phyloP scores from a whole-genome alignment of 768 basidiomycete genomes.

The Dentipellis fragilis region DNA sequence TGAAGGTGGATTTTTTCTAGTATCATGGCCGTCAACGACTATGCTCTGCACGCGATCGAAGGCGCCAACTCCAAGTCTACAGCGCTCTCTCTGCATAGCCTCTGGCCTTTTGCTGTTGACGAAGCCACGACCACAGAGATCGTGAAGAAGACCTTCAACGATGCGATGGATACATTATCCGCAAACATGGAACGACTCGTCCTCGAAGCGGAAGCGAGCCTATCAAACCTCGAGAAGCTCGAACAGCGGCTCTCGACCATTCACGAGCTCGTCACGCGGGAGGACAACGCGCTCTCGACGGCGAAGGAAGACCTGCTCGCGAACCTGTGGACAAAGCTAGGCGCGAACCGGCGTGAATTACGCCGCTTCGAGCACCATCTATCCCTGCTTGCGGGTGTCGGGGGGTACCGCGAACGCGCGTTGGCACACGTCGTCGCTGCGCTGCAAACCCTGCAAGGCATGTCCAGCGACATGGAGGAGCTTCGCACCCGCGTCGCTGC shows the following conservation, averaged over 20 bases:
- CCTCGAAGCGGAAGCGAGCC: slow-evolving; percentile 54
- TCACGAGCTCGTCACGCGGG: slow-evolving; percentile 50
- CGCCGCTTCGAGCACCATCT: slow-evolving; percentile 43
- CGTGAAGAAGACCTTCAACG: slow-evolving; percentile 42
- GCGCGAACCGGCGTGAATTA: slow-evolving; percentile 44
- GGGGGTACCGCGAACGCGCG: slow-evolving; percentile 50
- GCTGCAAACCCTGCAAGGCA: slow-evolving; percentile 45
- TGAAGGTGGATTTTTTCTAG: slow-evolving; percentile 23
- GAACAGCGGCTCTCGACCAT: slow-evolving; percentile 50
- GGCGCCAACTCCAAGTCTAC: slow-evolving; percentile 20
- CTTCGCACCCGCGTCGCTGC: slow-evolving; percentile 62
- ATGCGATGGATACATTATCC: slow-evolving; percentile 54
- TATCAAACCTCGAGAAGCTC: slow-evolving; percentile 46
- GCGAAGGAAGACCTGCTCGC: slow-evolving; percentile 48
- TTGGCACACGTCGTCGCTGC: slow-evolving; percentile 56
- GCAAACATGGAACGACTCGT: slow-evolving; percentile 43
- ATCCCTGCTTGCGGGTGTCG: slow-evolving; percentile 42
- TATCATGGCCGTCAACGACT: slow-evolving; percentile 65
- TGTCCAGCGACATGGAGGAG: slow-evolving; percentile 72
- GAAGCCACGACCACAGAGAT: slow-evolving; percentile 28
- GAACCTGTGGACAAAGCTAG: slow-evolving; percentile 60
- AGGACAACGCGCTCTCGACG: slow-evolving; percentile 35
- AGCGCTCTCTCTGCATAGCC: slow-evolving; percentile 13
- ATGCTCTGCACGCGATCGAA: slow-evolving; percentile 52
- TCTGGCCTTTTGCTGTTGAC: slow-evolving; percentile 26